These are phyloP conservation scores for Kodamaea anthophila DNA, from an alignment of 1,139 yeast species.

Conservation along the genomic window DNA sequence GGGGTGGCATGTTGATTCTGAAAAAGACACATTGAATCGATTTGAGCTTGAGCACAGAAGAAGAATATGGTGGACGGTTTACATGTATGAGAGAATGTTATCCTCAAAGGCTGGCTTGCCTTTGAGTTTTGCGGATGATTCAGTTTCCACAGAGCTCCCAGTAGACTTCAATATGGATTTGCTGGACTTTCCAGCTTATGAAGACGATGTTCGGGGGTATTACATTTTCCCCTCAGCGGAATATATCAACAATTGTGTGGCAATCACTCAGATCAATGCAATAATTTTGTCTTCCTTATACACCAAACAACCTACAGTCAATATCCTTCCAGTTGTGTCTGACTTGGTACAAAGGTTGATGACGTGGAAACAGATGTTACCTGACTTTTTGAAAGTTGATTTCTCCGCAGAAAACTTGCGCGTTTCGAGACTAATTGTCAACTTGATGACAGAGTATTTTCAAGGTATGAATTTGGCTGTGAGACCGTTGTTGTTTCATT, in stretches of 20 bases:
- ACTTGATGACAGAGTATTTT: slow-evolving; percentile 78
- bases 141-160: slow-evolving; percentile 72
- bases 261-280: slow-evolving; percentile 76
- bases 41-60: slow-evolving; percentile 75
- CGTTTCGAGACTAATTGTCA: slow-evolving; percentile 64
- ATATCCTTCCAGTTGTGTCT: slow-evolving; percentile 68
- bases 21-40: slow-evolving; percentile 54
- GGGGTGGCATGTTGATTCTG: slow-evolving; percentile 84
- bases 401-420: slow-evolving; percentile 49
- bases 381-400: slow-evolving; percentile 60
- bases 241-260: slow-evolving; percentile 71
- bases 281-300: slow-evolving; percentile 65
- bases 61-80: slow-evolving; percentile 88
- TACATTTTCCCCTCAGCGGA: slow-evolving; percentile 80
- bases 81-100: slow-evolving; percentile 81
- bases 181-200: slow-evolving; percentile 50
- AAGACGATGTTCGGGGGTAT: slow-evolving; percentile 41
- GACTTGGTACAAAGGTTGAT: slow-evolving; percentile 64
- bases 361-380: slow-evolving; percentile 64
- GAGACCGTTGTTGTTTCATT: slow-evolving; percentile 72
- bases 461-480: slow-evolving; percentile 83
- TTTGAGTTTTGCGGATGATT: slow-evolving; percentile 68
- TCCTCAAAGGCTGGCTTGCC: slow-evolving; percentile 85
- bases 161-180: slow-evolving; percentile 58
- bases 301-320: slow-evolving; percentile 69